Percentiles rank a stretch among this genome's conserved stretches.
phyloP scores from a whole-genome alignment of 805 yeast species.

The Yarrowia sp. region DNA sequence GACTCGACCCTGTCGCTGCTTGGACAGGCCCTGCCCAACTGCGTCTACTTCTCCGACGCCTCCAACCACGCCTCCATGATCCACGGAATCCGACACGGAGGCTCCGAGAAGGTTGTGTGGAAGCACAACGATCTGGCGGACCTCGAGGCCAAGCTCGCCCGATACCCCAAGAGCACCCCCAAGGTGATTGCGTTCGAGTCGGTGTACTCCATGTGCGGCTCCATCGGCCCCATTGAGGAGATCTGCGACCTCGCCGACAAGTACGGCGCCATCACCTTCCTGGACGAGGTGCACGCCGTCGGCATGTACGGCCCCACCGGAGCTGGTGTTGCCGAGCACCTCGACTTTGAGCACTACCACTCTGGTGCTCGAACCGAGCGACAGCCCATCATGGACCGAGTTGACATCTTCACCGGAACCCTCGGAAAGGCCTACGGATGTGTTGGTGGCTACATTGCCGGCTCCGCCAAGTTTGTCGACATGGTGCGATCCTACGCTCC shows the following conservation, averaged over 20 bases:
- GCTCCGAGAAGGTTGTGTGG: slow-evolving; percentile 86
- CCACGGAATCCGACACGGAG: slow-evolving; percentile 90
- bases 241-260: slow-evolving; percentile 96
- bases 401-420: slow-evolving; percentile 97
- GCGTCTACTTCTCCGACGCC: slow-evolving; percentile 92
- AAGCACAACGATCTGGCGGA: slow-evolving; percentile 88
- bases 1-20: slow-evolving; percentile 91
- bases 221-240: slow-evolving; percentile 89
- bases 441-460: slow-evolving; percentile 98
- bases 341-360: slow-evolving; percentile 85
- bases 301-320: slow-evolving; percentile 99
- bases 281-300: slow-evolving; percentile 98
- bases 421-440: slow-evolving; percentile 96
- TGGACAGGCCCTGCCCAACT: slow-evolving; percentile 87
- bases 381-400: slow-evolving; percentile 79
- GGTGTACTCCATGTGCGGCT: slow-evolving; percentile 98
- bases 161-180: slow-evolving; percentile 86
- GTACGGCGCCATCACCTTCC: slow-evolving; percentile 94
- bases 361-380: slow-evolving; percentile 59
- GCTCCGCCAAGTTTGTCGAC: slow-evolving; percentile 79
- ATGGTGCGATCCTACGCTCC: slow-evolving; percentile 97
- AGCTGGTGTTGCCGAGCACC: slow-evolving; percentile 98
- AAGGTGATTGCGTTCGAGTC: slow-evolving; percentile 96
- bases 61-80: slow-evolving; percentile 98
- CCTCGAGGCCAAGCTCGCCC: slow-evolving; percentile 76